Evolutionary conservation across 2,329 filamentous ascomycete species (phyloP).

Genomic region (Xylaria sp.): DNA sequence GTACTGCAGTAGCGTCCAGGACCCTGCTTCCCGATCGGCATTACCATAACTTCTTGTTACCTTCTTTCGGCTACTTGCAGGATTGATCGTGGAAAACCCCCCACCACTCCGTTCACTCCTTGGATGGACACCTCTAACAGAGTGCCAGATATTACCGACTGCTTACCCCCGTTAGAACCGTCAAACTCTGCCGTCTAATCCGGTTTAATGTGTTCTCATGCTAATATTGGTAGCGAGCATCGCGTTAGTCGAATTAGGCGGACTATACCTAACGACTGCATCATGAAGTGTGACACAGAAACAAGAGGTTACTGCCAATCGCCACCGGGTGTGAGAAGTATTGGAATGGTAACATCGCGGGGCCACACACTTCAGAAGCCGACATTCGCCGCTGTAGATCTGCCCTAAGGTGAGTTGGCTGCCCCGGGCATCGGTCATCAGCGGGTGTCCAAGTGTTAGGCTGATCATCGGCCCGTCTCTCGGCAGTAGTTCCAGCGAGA

Average conservation of each 20-base stretch:
- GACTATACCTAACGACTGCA: background rate
- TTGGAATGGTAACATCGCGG: conserved; percentile 11
- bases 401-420: conserved; percentile 10
- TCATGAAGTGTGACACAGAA: background rate
- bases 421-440: background rate
- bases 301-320: background rate
- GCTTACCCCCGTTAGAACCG: conserved; percentile 8
- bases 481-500: conserved; percentile 23
- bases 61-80: conserved; percentile 28
- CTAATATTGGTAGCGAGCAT: background rate
- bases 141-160: conserved; percentile 14
- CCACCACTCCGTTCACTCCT: conserved; percentile 30
- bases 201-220: background rate
- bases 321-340: conserved; percentile 2
- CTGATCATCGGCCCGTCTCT: conserved; percentile 28
- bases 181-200: background rate
- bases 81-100: conserved; percentile 14
- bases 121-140: conserved; percentile 4
- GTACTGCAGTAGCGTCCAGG: conserved; percentile 9
- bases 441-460: conserved; percentile 9
- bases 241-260: background rate
- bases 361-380: conserved; percentile 8
- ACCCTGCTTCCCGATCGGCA: conserved; percentile 25
- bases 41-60: conserved; percentile 8
- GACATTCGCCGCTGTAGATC: conserved; percentile 25